Percentiles rank a stretch among this genome's conserved stretches.
Conservation (phyloP, 1,284 basidiomycete genomes). For the Ustilago shanxiensis region DNA sequence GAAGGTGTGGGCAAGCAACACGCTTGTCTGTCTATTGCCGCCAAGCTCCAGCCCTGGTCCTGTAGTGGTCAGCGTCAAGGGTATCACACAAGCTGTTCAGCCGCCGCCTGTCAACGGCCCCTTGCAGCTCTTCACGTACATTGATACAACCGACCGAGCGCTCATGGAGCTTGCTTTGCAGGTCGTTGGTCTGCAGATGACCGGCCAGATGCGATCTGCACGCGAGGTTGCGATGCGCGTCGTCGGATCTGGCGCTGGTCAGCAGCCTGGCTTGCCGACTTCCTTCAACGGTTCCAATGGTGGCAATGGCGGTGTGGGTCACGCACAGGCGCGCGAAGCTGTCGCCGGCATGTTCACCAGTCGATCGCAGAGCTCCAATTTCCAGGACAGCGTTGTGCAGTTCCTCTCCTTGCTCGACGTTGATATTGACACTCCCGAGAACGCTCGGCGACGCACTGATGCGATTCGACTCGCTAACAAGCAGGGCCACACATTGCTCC, state of each 20-base stretch:
- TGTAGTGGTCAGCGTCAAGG: slow-evolving; percentile 84
- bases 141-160: slow-evolving; percentile 88
- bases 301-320: slow-evolving; percentile 20
- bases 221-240: slow-evolving; percentile 81
- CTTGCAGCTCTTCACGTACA: slow-evolving; percentile 78
- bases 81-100: slow-evolving; percentile 43
- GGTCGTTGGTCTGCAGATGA: slow-evolving; percentile 95
- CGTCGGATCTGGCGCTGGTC: slow-evolving; percentile 65
- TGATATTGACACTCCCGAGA: slow-evolving; percentile 33
- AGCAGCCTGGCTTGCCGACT: slow-evolving; percentile 37
- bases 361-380: slow-evolving; percentile 72
- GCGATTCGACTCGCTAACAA: slow-evolving; percentile 72
- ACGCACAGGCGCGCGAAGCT: slow-evolving; percentile 42
- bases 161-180: slow-evolving; percentile 96
- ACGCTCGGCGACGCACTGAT: slow-evolving; percentile 16
- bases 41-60: slow-evolving; percentile 84
- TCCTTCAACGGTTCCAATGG: slow-evolving; percentile 17
- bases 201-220: slow-evolving; percentile 90
- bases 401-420: slow-evolving; percentile 81
- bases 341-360: slow-evolving; percentile 52
- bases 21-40: slow-evolving; percentile 90
- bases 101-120: slow-evolving; percentile 72
- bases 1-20: slow-evolving; percentile 91
- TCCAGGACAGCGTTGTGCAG: slow-evolving; percentile 82
- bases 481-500: slow-evolving; percentile 75